Evolutionary conservation across 305 asterid species (phyloP), one percentile per base, ranked within the genome.

Genomic region (Fraxinus floribunda): DNA sequence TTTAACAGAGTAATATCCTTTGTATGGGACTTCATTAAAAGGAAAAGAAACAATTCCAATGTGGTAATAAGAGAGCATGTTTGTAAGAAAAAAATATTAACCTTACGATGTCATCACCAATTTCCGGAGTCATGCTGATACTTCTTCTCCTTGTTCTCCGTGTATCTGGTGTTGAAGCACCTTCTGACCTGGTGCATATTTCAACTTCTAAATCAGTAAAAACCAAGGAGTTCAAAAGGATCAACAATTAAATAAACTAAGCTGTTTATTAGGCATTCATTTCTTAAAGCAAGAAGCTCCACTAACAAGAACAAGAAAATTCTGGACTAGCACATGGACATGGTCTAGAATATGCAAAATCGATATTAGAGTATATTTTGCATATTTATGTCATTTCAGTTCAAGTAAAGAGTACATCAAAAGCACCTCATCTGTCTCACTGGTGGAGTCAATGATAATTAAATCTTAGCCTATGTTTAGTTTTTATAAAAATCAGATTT

Each of bases 71-170:
- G 81, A 22, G 62, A 78, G 70, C n/a, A 26, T n/a, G 26, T 66
- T 70, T 82, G 26, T 74, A 77, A 22, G 81, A 75, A 80, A 84
- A 87, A 84, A 81, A 82, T 82, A 86, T 86, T 89, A 86, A 97
- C 98, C 98, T 97, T 86, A 90, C 98, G 83, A 95, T 95, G 88
- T 97, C 98, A 89, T 97, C 99, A 87, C 98, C 92, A 85, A 97
- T 93, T 88, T 97, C 98, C 32, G 99, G 99, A 75, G 97, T 93
- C 91, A 95, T 92, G 86, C 99, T 95, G 60, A 97, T 90, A 90
- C 98, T 94, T 88, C 99, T 91, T 87, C 98, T 89, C 88, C 99
- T 91, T 82, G 90, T 62, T 86, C 95, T 92, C 81, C 96, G 94
- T 36, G 92, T 81, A n/a, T 92, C 98, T 46, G 93, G 84, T 32